Percentiles rank a stretch among this genome's conserved stretches.
Conservation (phyloP, 176 grass and related monocot genomes). For the Juncus inflexus region DNA sequence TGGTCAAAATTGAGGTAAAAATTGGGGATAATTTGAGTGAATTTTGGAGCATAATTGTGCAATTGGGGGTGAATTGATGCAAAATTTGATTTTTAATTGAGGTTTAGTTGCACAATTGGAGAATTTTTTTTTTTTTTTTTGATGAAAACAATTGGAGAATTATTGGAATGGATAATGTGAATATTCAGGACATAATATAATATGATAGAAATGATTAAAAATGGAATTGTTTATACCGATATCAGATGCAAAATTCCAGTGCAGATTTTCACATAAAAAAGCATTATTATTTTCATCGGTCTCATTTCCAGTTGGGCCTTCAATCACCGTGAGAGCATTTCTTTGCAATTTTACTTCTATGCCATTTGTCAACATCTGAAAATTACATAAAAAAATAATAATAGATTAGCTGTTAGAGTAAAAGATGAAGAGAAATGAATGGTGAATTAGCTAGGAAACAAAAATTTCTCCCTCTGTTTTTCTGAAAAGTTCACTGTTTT, state of each 20-base stretch:
- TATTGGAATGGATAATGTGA: background rate
- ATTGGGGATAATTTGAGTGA: no score
- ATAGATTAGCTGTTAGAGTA: no score
- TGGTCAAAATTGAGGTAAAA: no score
- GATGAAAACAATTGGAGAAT: background rate
- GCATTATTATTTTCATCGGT: constrained; percentile 32
- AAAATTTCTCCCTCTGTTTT: no score
- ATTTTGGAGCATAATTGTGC: no score
- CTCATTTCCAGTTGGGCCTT: constrained; percentile 65
- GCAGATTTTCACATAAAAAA: constrained; percentile 45
- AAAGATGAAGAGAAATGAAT: no score
- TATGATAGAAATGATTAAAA: constrained; percentile 1
- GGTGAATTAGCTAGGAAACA: no score
- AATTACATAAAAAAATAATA: background rate
- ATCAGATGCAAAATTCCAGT: constrained; percentile 40
- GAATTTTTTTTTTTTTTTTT: background rate
- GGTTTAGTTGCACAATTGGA: no score
- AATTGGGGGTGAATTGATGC: no score
- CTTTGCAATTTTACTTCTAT: constrained; percentile 78
- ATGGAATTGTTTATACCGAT: constrained; percentile 1
- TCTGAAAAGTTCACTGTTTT: no score
- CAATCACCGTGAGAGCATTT: constrained; percentile 68
- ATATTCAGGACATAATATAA: background rate
- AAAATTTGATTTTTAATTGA: no score
- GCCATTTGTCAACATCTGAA: constrained; percentile 59